These are phyloP conservation scores for Saturnispora halmiae DNA, from an alignment of 805 yeast genomes.

Conservation along the genomic window DNA sequence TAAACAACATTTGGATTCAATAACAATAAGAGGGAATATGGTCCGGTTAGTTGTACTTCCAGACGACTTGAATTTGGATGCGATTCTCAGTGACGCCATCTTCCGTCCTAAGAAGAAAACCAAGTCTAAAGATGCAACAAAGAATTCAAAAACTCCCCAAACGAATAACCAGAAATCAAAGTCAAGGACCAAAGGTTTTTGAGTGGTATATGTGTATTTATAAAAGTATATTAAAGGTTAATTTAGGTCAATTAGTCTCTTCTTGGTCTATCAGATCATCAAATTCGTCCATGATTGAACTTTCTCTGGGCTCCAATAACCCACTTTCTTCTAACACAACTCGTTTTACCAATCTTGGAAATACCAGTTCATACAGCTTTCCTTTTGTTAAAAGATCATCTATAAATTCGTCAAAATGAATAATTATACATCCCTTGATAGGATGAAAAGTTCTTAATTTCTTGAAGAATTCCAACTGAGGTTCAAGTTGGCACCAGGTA, in stretches of 20 bases:
- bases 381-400: slow-evolving; percentile 50
- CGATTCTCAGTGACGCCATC: slow-evolving; percentile 44
- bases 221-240: no score
- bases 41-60: slow-evolving; percentile 78
- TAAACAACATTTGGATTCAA: slow-evolving; percentile 45
- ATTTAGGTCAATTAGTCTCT: no score
- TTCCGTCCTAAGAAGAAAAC: slow-evolving; percentile 29
- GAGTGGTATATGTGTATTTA: no score
- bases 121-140: slow-evolving; percentile 11
- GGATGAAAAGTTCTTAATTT: slow-evolving; percentile 45
- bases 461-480: slow-evolving; percentile 54
- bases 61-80: slow-evolving; percentile 71
- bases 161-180: slow-evolving; percentile 4
- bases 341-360: slow-evolving; percentile 52
- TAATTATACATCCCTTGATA: slow-evolving; percentile 31
- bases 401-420: slow-evolving; percentile 64
- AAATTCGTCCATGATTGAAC: slow-evolving; percentile 29
- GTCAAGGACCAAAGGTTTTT: background rate
- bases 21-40: slow-evolving; percentile 83
- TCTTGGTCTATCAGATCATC: slow-evolving; percentile 23
- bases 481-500: slow-evolving; percentile 35
- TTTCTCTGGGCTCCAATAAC: slow-evolving; percentile 31
- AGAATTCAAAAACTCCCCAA: slow-evolving; percentile 18
- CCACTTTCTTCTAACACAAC: slow-evolving; percentile 35
- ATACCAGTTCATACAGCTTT: slow-evolving; percentile 61